Percentiles rank a stretch among this genome's conserved stretches.
Evolutionary conservation across 176 grass and related monocot species (phyloP).

Genomic region (Secale cereale): DNA sequence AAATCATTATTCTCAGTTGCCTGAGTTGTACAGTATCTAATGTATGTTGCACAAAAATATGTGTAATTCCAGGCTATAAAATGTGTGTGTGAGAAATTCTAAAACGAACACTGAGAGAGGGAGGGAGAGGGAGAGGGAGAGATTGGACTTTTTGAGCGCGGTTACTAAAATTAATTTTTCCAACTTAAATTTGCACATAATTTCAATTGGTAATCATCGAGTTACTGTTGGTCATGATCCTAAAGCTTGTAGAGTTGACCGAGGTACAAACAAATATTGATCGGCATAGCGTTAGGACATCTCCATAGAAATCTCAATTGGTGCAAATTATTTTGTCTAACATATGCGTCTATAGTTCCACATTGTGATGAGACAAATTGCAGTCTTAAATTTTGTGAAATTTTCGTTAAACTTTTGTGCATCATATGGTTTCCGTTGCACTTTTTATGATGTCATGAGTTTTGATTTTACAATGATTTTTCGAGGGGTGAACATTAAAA

Average conservation of each 20-base stretch:
- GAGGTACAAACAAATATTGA: not conserved
- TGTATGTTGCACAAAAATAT: not conserved
- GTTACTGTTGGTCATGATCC: too few relatives aligned
- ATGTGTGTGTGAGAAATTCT: not conserved
- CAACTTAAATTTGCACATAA: not conserved
- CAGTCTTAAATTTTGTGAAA: not conserved
- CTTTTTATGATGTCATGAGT: not conserved
- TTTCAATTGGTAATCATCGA: not conserved
- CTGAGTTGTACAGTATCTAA: not conserved
- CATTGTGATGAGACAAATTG: not conserved
- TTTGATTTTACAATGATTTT: not conserved
- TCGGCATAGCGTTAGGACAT: not conserved
- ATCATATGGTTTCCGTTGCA: not conserved
- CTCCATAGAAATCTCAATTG: not conserved
- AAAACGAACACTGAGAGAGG: too few relatives aligned
- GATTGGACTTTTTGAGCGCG: too few relatives aligned
- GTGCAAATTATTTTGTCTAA: not conserved
- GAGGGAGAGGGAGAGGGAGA: too few relatives aligned
- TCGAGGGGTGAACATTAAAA: not conserved
- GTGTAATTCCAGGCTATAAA: not conserved
- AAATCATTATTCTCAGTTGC: not conserved
- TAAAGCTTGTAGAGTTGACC: not conserved
- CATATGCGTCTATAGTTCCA: not conserved
- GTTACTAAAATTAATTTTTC: too few relatives aligned
- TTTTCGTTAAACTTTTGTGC: not conserved